phyloP scores from a whole-genome alignment of 305 asterid species.

The Fraxinus nigra region DNA sequence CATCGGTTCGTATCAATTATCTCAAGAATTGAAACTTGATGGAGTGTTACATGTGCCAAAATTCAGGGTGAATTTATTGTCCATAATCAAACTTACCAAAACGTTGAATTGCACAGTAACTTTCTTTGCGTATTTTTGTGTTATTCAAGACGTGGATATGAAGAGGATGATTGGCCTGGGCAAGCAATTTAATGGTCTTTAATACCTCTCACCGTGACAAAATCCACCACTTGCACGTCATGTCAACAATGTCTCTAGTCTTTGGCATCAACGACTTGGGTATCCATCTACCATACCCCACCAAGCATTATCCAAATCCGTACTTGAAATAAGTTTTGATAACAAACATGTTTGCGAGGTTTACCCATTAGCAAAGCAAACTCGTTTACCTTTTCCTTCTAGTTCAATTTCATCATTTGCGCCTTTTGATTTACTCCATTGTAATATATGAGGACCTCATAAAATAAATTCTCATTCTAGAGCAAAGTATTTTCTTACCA shows the following conservation, averaged over 20 bases:
- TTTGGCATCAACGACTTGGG: not conserved
- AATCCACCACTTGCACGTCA: not conserved
- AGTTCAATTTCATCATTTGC: not conserved
- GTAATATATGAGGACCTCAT: not conserved
- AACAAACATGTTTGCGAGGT: not conserved
- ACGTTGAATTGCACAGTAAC: not conserved
- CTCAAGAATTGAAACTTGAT: not conserved
- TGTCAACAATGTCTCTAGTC: not conserved
- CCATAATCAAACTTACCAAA: not conserved
- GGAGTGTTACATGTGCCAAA: not conserved
- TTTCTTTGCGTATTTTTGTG: not conserved
- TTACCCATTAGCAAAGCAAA: not conserved
- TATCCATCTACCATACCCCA: too few relatives aligned
- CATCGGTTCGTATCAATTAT: too few relatives aligned
- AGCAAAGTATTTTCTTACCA: not conserved
- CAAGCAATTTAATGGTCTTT: not conserved
- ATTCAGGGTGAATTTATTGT: not conserved
- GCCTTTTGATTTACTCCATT: not conserved
- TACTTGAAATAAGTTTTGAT: too few relatives aligned
- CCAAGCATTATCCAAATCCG: too few relatives aligned
- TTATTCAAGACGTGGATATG: not conserved
- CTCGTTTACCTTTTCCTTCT: not conserved
- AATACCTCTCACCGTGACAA: not conserved
- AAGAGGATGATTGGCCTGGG: not conserved
- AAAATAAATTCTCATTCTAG: not conserved